Evolutionary conservation across 352 stramenopile species (phyloP), one percentile per base, ranked within the genome.

Genomic region (Bremia lactucae): DNA sequence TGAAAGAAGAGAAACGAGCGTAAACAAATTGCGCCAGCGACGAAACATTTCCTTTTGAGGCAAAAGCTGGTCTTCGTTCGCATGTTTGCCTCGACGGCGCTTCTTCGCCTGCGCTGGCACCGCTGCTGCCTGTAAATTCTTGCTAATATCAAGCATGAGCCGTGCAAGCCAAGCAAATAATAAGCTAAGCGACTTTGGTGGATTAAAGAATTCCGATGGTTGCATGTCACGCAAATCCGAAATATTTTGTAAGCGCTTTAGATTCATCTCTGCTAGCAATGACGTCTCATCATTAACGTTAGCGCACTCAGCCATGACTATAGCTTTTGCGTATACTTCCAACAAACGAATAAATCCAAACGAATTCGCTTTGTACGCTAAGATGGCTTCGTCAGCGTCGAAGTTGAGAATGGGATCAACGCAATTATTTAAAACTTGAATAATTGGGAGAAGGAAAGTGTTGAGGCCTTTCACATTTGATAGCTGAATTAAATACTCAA

Each of bases 1-100:
- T 10, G 55, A 61, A 8, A 87, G 49, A 2, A 89, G 35, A 0
- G 60, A 70, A 6, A 84, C 43, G 10, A 85, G 57, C 2, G 73
- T 77, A 31, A 87, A 86, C 9, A 89, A 44, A 47, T 89, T 89
- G 19, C 65, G 67, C 72, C 73, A 87, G 20, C 72, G 73, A 28
- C 52, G 57, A 5, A 86, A 40, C 13, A 85, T 40, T 20, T 74
- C 53, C 34, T 66, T 55, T 38, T 61, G 54, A 42, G 49, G 38
- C 8, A 63, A 62, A 21, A 62, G 26, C 24, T 70, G 36, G 5
- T 67, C 57, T 6, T 28, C 38, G 22, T 53, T 40, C 7, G 36
- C 46, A 1, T 66, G 72, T 36, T 69, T 67, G 36, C 55, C 55
- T 47, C 52, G 66, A 16, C 60, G 68, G 10, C 56, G 63, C 53